Evolutionary conservation across 495 filamentous ascomycete species (phyloP).

Genomic region (Aspergillus bertholletiae): DNA sequence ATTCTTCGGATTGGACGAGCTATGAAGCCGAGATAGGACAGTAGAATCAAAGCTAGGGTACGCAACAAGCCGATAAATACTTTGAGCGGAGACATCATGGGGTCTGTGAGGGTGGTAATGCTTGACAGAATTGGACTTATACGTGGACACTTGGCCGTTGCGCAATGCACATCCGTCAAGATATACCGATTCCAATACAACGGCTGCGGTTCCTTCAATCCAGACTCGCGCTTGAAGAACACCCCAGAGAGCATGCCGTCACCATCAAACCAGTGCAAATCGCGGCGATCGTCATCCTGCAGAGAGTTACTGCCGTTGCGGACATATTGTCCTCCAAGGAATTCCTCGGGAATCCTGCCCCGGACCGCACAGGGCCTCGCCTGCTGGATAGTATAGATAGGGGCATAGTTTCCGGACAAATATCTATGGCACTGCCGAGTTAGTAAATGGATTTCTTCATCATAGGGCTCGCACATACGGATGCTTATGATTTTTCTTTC

Average conservation of each 20-base stretch:
- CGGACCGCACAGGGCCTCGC: slow-evolving; percentile 42
- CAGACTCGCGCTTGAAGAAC: slow-evolving; percentile 39
- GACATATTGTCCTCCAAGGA: slow-evolving; percentile 62
- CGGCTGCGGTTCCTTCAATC: slow-evolving; percentile 35
- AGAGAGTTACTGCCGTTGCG: slow-evolving; percentile 68
- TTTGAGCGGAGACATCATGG: slow-evolving; percentile 33
- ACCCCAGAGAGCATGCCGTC: slow-evolving; percentile 70
- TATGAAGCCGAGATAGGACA: slow-evolving; percentile 50
- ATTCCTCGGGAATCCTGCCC: slow-evolving; percentile 54
- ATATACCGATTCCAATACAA: slow-evolving; percentile 63
- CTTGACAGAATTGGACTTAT: slow-evolving; percentile 55
- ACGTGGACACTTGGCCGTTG: slow-evolving; percentile 39
- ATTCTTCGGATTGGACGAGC: slow-evolving; percentile 57
- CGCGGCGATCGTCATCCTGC: slow-evolving; percentile 51
- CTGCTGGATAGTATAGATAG: slow-evolving; percentile 49
- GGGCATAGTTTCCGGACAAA: slow-evolving; percentile 62
- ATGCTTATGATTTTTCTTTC: neutral
- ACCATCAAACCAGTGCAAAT: slow-evolving; percentile 68
- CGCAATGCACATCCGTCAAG: slow-evolving; percentile 58
- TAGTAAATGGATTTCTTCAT: neutral
- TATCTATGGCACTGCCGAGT: slow-evolving; percentile 27
- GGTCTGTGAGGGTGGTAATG: slow-evolving; percentile 57
- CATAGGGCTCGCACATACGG: neutral
- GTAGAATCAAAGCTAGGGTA: slow-evolving; percentile 40
- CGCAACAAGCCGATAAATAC: slow-evolving; percentile 46